Percentiles rank a stretch among this genome's conserved stretches.
phyloP scores from a whole-genome alignment of 345 rosid genomes.

The Euphorbia tirucalli region DNA sequence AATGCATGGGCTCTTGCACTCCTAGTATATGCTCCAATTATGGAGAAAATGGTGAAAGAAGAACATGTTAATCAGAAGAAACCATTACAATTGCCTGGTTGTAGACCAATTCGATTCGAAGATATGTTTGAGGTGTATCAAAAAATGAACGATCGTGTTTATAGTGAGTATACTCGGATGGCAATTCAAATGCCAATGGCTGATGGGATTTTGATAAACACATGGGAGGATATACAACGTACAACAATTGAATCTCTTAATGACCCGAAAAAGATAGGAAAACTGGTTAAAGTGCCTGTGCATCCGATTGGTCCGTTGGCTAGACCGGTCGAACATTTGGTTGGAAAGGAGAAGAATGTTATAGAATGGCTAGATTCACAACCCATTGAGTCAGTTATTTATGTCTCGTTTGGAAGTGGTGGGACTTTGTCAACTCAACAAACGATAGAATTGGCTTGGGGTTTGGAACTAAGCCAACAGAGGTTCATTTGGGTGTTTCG shows the following conservation, averaged over 20 bases:
- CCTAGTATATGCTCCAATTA: neutral
- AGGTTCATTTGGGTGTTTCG: conserved; percentile 55
- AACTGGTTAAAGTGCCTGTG: neutral
- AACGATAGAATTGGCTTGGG: conserved; percentile 46
- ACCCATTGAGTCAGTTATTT: conserved; percentile 42
- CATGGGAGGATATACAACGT: conserved; percentile 19
- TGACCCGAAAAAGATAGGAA: neutral
- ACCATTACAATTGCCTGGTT: conserved; percentile 14
- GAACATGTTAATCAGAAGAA: conserved; percentile 15
- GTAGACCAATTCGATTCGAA: conserved; percentile 4
- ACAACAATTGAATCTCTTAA: conserved; percentile 11
- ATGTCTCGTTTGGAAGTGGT: conserved; percentile 55
- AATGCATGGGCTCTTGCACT: conserved; percentile 46
- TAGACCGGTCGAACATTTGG: neutral
- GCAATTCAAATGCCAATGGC: neutral
- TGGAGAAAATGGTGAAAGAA: conserved; percentile 13
- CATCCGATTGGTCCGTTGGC: conserved; percentile 15
- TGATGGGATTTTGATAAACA: conserved; percentile 22
- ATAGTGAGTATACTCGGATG: neutral
- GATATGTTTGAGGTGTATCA: conserved; percentile 1
- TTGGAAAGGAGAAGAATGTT: neutral
- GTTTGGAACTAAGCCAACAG: conserved; percentile 34
- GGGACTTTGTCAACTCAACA: conserved; percentile 26
- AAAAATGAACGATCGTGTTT: conserved; percentile 1
- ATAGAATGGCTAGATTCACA: conserved; percentile 41